Evolutionary conservation across 306 rosid species (phyloP).

Genomic region (Cucurbita pepo): DNA sequence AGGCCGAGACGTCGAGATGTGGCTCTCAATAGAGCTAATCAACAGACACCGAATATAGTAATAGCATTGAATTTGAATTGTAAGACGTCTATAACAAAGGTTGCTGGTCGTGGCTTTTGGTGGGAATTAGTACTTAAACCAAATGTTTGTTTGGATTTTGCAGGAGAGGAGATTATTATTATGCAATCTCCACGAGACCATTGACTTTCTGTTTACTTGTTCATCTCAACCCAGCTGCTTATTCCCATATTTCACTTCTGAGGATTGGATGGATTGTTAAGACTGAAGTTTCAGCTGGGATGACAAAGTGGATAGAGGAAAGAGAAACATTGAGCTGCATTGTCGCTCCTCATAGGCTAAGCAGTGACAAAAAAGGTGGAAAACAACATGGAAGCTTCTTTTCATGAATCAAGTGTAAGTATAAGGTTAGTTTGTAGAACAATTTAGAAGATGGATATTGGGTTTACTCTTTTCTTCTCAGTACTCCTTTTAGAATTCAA

Average conservation of each 20-base stretch:
- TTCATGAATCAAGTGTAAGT: neutral
- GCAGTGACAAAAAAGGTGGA: neutral
- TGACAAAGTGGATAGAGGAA: neutral
- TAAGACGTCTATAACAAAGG: neutral
- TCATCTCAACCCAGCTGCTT: neutral
- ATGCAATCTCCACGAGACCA: neutral
- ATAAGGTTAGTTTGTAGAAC: neutral
- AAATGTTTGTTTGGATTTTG: neutral
- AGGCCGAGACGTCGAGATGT: constrained; percentile 2
- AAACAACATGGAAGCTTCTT: neutral
- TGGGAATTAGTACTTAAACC: neutral
- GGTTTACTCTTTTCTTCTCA: neutral
- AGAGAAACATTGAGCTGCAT: neutral
- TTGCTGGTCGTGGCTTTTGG: neutral
- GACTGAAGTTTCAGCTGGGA: neutral
- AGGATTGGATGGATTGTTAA: neutral
- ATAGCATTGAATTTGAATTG: neutral
- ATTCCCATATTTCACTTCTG: neutral
- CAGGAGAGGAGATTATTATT: neutral
- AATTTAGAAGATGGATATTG: neutral
- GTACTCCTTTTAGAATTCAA: neutral
- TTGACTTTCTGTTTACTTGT: neutral
- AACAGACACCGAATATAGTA: neutral
- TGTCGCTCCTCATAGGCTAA: neutral
- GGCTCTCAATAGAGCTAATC: neutral